Conservation (phyloP, 169 alveolate species). For the Plasmodium reichenowi region DNA sequence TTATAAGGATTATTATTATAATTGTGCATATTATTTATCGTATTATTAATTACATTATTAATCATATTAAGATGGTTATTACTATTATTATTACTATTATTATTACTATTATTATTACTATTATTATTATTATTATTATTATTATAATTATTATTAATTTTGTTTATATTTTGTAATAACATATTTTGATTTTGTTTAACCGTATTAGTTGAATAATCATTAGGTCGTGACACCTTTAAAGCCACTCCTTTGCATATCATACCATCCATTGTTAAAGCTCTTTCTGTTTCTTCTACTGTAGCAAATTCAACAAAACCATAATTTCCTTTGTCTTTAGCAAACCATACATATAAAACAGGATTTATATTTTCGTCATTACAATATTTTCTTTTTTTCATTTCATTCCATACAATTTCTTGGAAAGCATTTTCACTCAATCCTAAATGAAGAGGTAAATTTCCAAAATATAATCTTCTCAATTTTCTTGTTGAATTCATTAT, state of each 20-base stretch:
- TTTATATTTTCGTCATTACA: slow-evolving; percentile 91
- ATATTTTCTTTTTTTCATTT: slow-evolving; percentile 89
- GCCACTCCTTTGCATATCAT: slow-evolving; percentile 92
- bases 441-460: slow-evolving; percentile 90
- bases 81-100: too few species aligned
- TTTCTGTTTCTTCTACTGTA: slow-evolving; percentile 93
- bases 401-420: slow-evolving; percentile 92
- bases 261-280: slow-evolving; percentile 93
- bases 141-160: neutral
- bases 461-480: slow-evolving; percentile 91
- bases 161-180: neutral
- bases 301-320: slow-evolving; percentile 94
- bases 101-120: neutral
- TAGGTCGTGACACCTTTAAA: slow-evolving; percentile 92
- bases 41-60: slow-evolving; percentile 59
- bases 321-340: slow-evolving; percentile 94
- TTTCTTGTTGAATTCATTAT: slow-evolving; percentile 91
- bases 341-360: slow-evolving; percentile 94
- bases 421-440: slow-evolving; percentile 92
- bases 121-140: neutral
- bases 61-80: slow-evolving; percentile 16
- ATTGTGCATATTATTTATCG: neutral
- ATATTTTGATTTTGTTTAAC: slow-evolving; percentile 58
- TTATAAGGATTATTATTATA: neutral
- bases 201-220: slow-evolving; percentile 88